Conservation (phyloP, 2,329 filamentous ascomycete species). For the Aspergillus sojae region DNA sequence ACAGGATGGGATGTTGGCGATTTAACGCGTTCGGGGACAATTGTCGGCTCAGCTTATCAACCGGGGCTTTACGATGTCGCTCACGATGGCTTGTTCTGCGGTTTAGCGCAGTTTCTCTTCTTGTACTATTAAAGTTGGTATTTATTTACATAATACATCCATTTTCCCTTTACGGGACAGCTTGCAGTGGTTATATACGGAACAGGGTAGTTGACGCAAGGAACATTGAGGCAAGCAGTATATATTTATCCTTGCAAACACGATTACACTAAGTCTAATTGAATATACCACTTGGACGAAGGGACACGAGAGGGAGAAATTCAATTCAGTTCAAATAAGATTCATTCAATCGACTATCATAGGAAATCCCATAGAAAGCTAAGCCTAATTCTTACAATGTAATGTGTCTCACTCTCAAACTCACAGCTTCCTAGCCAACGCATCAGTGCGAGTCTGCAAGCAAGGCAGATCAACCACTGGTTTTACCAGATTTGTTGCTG, state of each 20-base stretch:
- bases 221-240: background rate
- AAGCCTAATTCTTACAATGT: background rate
- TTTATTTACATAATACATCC: slow-evolving; percentile 1
- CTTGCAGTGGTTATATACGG: too few species aligned
- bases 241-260: background rate
- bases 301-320: background rate
- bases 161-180: background rate
- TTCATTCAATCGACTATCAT: background rate
- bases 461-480: slow-evolving; percentile 31
- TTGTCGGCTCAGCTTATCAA: background rate
- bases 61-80: background rate
- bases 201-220: background rate
- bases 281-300: background rate
- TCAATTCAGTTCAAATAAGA: background rate
- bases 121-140: slow-evolving; percentile 2
- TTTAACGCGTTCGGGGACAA: background rate
- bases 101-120: background rate
- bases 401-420: slow-evolving; percentile 49
- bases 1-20: background rate
- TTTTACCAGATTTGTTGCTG: slow-evolving; percentile 26
- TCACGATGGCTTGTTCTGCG: background rate
- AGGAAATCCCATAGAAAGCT: background rate
- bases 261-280: background rate
- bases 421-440: slow-evolving; percentile 34
- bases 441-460: slow-evolving; percentile 47